Evolutionary conservation across 495 filamentous ascomycete genomes (phyloP), one percentile per base, ranked within the genome.

Genomic region (Aspergillus indologenus): DNA sequence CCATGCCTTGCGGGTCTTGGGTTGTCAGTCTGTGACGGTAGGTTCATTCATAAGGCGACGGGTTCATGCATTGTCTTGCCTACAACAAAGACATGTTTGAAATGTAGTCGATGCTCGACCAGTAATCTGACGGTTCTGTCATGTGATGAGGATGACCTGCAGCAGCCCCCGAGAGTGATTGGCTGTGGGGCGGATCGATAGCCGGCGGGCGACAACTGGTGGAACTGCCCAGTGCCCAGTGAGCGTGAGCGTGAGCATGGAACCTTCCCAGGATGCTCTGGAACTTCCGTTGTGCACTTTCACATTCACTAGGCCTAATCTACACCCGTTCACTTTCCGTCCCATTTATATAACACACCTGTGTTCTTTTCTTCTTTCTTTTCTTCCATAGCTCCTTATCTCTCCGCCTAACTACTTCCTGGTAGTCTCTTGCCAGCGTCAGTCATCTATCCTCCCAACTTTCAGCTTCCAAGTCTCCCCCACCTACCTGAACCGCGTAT

Each of bases 181-280:
- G 61, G 61, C 61, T 64, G 61, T 54, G 55, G 59, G 56, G 61
- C 47, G 2, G 23, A 57, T 62, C 40, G 52, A 63, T 11, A 40
- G 34, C 34, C 34, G 34, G 34, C 34, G 34, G 34, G 34, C 5
- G 12, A 40, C 34, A 40, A 40, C 34, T 40, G n/a, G n/a, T n/a
- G n/a, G n/a, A n/a, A n/a, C n/a, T n/a, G n/a, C n/a, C n/a, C n/a
- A n/a, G n/a, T n/a, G n/a, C n/a, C n/a, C n/a, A n/a, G n/a, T n/a
- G n/a, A n/a, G n/a, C n/a, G n/a, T n/a, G n/a, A n/a, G n/a, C n/a
- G n/a, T n/a, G 34, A 15, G 12, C 12, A 40, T 40, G 34, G 34
- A 40, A 40, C n/a, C n/a, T n/a, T n/a, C n/a, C n/a, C n/a, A n/a
- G 7, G 34, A 57, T 29, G 42, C 47, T 34, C 21, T 46, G 42